phyloP scores from a whole-genome alignment of 192 early-diverging fungal genomes.

The Backusella liffmaniae region DNA sequence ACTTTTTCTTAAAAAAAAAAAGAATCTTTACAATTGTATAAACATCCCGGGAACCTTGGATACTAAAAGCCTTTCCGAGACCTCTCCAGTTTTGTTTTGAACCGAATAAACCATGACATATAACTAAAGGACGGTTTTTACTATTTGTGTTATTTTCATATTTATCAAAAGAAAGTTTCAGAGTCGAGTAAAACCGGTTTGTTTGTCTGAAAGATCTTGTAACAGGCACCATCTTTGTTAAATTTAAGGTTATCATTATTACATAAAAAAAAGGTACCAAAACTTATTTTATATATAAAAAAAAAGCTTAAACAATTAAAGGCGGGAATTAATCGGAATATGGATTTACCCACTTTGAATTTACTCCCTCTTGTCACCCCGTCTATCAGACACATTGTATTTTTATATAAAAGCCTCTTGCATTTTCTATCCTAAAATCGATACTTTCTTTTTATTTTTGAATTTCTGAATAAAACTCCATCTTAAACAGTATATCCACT shows the following conservation, averaged over 20 bases:
- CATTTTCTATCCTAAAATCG: too few relatives aligned
- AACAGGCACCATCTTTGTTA: not conserved
- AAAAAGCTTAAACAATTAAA: not conserved
- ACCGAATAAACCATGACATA: slow-evolving; percentile 92
- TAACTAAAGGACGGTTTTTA: slow-evolving; percentile 51
- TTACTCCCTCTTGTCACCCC: not conserved
- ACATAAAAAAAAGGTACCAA: not conserved
- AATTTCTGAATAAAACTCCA: too few relatives aligned
- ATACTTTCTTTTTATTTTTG: too few relatives aligned
- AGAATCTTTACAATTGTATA: slow-evolving; percentile 53
- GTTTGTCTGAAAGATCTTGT: not conserved
- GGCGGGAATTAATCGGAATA: not conserved
- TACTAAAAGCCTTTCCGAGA: slow-evolving; percentile 71
- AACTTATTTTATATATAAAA: too few relatives aligned
- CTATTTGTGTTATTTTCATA: not conserved
- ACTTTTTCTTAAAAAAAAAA: not conserved
- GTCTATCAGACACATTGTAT: too few relatives aligned
- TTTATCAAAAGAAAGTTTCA: slow-evolving; percentile 12
- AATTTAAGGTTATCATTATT: too few relatives aligned
- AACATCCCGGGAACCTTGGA: slow-evolving; percentile 59
- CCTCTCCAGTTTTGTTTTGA: slow-evolving; percentile 93
- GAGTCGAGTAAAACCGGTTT: not conserved
- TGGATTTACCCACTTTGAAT: not conserved
- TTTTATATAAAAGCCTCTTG: too few relatives aligned
- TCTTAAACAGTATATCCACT: too few relatives aligned